A percentile compares a stretch with the other conserved stretches of the same genome.
These are phyloP conservation scores for Picea sitchensis DNA, from an alignment of 75 land plant genomes.

Conservation along the genomic window DNA sequence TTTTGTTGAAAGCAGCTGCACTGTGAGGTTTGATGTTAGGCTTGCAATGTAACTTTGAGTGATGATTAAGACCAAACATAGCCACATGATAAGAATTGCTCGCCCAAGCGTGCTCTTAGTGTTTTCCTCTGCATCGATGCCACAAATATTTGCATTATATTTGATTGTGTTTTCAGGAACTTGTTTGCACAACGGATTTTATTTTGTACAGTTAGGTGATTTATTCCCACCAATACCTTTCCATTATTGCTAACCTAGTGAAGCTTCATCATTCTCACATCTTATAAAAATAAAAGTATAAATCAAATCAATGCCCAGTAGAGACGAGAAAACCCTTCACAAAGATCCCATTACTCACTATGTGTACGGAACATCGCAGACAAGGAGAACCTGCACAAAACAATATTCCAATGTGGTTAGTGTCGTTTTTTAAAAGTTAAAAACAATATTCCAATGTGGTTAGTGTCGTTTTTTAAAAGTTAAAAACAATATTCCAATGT, in stretches of 20 bases:
- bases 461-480: background rate
- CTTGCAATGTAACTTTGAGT: constrained; percentile 78
- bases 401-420: no score
- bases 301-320: no score
- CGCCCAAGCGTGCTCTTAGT: constrained; percentile 66
- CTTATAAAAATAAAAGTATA: no score
- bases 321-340: no score
- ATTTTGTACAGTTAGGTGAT: background rate
- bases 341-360: constrained; percentile 38
- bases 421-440: no score
- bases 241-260: no score
- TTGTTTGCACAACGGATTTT: no score
- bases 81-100: constrained; percentile 67
- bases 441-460: background rate
- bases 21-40: constrained; percentile 76
- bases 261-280: no score
- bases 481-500: no score
- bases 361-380: constrained; percentile 85
- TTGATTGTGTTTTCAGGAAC: no score
- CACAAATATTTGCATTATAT: no score
- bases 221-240: no score
- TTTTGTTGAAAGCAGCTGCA: constrained; percentile 56
- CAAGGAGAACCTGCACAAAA: constrained; percentile 77
- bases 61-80: constrained; percentile 73
- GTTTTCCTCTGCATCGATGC: constrained; percentile 45